Percentiles rank a stretch among this genome's conserved stretches.
Evolutionary conservation across 1,284 basidiomycete species (phyloP).

Genomic region (Trichosporon coremiiforme): DNA sequence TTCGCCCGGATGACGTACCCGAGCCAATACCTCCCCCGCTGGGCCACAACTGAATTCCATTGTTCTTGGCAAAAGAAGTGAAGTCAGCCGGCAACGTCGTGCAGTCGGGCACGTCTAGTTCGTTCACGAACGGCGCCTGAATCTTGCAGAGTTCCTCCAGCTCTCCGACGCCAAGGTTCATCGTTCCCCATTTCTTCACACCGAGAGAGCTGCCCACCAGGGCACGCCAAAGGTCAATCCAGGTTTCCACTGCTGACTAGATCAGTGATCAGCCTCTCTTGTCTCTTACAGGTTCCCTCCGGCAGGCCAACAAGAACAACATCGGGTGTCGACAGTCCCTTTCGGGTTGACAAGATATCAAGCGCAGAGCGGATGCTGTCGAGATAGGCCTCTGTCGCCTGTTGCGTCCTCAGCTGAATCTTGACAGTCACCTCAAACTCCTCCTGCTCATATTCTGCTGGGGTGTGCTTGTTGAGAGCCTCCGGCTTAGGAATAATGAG

Average conservation of each 20-base stretch:
- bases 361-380: slow-evolving; percentile 39
- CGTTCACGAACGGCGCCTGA: slow-evolving; percentile 41
- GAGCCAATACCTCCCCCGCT: slow-evolving; percentile 53
- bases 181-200: slow-evolving; percentile 44
- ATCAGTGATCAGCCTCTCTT: slow-evolving; percentile 21
- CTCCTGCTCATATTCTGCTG: slow-evolving; percentile 8
- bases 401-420: slow-evolving; percentile 39
- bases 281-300: slow-evolving; percentile 33
- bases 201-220: not conserved
- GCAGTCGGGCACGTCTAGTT: slow-evolving; percentile 55
- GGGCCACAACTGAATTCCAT: slow-evolving; percentile 53
- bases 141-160: slow-evolving; percentile 32
- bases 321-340: slow-evolving; percentile 41
- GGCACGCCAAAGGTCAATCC: slow-evolving; percentile 23
- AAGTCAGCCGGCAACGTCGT: slow-evolving; percentile 51
- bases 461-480: slow-evolving; percentile 38
- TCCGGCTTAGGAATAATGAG: slow-evolving; percentile 45
- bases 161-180: slow-evolving; percentile 41
- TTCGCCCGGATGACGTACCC: slow-evolving; percentile 37
- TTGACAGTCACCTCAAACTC: slow-evolving; percentile 54
- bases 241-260: not conserved
- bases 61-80: slow-evolving; percentile 43
- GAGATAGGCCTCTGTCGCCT: not conserved
- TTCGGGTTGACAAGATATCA: slow-evolving; percentile 29
- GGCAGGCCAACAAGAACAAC: slow-evolving; percentile 45